Percentiles rank a stretch among this genome's conserved stretches.
These are phyloP conservation scores for Pythium scleroteichum DNA, from an alignment of 352 stramenopile species.

Conservation along the genomic window DNA sequence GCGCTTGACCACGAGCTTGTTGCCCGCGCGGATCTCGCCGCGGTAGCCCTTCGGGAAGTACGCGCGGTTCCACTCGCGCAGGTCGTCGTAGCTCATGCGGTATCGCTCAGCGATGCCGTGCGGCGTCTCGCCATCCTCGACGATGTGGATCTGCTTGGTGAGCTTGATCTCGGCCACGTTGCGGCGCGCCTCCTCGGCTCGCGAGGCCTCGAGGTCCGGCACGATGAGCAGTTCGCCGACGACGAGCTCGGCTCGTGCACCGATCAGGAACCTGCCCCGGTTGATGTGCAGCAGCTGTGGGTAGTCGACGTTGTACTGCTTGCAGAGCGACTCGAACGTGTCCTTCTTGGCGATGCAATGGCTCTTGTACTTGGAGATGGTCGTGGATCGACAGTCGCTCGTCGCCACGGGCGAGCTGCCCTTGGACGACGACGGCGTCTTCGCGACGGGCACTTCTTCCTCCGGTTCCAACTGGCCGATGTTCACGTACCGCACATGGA, in stretches of 20 bases:
- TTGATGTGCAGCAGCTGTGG: constrained; percentile 77
- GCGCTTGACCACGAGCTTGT: constrained; percentile 85
- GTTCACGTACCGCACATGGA: constrained; percentile 80
- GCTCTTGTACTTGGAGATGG: constrained; percentile 70
- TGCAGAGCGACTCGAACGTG: constrained; percentile 76
- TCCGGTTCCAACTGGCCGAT: constrained; percentile 63
- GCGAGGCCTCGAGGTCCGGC: constrained; percentile 55
- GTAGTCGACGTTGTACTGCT: constrained; percentile 68
- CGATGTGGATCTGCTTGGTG: constrained; percentile 85
- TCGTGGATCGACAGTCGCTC: constrained; percentile 32
- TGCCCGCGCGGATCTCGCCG: constrained; percentile 70
- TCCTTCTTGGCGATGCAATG: constrained; percentile 52
- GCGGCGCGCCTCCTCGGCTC: constrained; percentile 52
- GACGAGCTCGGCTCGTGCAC: constrained; percentile 59
- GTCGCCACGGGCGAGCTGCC: neutral
- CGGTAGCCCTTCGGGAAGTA: constrained; percentile 88
- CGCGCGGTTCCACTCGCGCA: constrained; percentile 82
- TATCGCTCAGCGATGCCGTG: constrained; percentile 59
- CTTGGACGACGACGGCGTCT: constrained; percentile 2
- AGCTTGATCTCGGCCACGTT: constrained; percentile 83
- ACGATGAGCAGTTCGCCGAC: constrained; percentile 74
- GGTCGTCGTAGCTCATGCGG: constrained; percentile 83
- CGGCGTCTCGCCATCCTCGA: constrained; percentile 74
- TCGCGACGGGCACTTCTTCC: constrained; percentile 13
- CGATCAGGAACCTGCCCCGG: constrained; percentile 64